phyloP scores from a whole-genome alignment of 495 filamentous ascomycete genomes.

The Clohesyomyces aquaticus region DNA sequence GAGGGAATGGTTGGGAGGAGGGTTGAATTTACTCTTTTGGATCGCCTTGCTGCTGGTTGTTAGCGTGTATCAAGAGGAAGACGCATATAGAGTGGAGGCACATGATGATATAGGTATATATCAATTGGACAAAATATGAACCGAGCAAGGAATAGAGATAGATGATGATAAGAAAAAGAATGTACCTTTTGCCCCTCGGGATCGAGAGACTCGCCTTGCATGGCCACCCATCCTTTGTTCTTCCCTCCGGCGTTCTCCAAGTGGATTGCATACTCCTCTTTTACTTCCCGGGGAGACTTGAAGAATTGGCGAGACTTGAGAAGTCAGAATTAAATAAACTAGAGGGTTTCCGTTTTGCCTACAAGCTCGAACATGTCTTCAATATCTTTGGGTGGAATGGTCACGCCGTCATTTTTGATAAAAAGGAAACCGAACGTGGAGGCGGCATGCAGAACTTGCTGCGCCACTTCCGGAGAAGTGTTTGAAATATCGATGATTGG shows the following conservation, averaged over 20 bases:
- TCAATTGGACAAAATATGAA: background rate
- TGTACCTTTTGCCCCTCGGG: constrained; percentile 75
- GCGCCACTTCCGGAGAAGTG: constrained; percentile 59
- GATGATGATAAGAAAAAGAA: background rate
- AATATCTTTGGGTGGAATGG: constrained; percentile 67
- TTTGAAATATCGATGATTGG: constrained; percentile 79
- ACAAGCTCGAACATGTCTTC: constrained; percentile 78
- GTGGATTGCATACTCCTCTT: constrained; percentile 71
- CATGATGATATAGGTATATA: background rate
- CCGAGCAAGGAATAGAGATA: background rate
- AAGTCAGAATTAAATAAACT: background rate
- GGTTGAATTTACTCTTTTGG: constrained; percentile 75
- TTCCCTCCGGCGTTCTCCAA: constrained; percentile 56
- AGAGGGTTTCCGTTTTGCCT: constrained; percentile 39
- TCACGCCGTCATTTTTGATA: constrained; percentile 68
- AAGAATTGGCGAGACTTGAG: constrained; percentile 79
- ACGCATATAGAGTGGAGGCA: background rate
- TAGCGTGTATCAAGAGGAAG: background rate
- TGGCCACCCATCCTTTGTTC: constrained; percentile 87
- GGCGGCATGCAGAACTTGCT: constrained; percentile 77
- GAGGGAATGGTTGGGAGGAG: constrained; percentile 1
- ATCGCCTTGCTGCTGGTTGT: constrained; percentile 68
- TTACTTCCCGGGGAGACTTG: constrained; percentile 68
- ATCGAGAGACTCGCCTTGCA: constrained; percentile 88
- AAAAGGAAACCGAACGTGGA: constrained; percentile 86